A percentile compares a stretch with the other conserved stretches of the same genome.
Evolutionary conservation across 2,329 filamentous ascomycete genomes (phyloP).

Genomic region (Teratosphaeria gauchensis): DNA sequence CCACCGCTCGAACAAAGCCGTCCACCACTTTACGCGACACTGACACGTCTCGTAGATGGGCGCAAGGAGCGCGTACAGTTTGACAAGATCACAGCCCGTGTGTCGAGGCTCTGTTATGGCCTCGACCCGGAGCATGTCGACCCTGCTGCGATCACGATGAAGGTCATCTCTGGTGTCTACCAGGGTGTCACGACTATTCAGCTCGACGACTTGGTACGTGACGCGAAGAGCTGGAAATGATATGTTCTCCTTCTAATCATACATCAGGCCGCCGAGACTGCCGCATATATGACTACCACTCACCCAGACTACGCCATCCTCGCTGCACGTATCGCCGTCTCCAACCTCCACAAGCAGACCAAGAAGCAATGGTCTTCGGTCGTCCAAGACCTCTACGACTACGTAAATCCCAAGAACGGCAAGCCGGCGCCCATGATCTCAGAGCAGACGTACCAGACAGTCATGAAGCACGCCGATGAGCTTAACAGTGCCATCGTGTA

Average conservation of each 20-base stretch:
- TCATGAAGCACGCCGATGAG: conserved; percentile 94
- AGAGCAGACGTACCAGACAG: conserved; percentile 75
- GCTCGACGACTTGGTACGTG: conserved; percentile 88
- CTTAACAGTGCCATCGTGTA: conserved; percentile 98
- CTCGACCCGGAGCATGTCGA: conserved; percentile 94
- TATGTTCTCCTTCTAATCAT: conserved; percentile 1
- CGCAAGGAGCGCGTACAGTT: conserved; percentile 99
- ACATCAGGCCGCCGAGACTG: conserved; percentile 84
- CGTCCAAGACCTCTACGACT: conserved; percentile 85
- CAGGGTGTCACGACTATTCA: conserved; percentile 95
- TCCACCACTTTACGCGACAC: neutral
- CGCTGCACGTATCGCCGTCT: conserved; percentile 94
- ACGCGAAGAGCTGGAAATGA: neutral
- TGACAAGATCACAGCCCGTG: conserved; percentile 99
- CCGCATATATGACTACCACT: conserved; percentile 98
- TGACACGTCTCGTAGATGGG: conserved; percentile 56
- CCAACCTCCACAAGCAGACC: conserved; percentile 99
- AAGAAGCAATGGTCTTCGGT: conserved; percentile 99
- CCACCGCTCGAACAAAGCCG: neutral
- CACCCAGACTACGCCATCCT: conserved; percentile 99
- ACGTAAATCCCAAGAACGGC: conserved; percentile 87
- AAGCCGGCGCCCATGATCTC: conserved; percentile 89
- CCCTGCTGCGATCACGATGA: conserved; percentile 95
- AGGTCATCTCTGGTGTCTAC: conserved; percentile 98
- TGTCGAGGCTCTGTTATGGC: conserved; percentile 94